These are phyloP conservation scores for Taphrina deformans DNA, from an alignment of 1,139 yeast species.

Conservation along the genomic window DNA sequence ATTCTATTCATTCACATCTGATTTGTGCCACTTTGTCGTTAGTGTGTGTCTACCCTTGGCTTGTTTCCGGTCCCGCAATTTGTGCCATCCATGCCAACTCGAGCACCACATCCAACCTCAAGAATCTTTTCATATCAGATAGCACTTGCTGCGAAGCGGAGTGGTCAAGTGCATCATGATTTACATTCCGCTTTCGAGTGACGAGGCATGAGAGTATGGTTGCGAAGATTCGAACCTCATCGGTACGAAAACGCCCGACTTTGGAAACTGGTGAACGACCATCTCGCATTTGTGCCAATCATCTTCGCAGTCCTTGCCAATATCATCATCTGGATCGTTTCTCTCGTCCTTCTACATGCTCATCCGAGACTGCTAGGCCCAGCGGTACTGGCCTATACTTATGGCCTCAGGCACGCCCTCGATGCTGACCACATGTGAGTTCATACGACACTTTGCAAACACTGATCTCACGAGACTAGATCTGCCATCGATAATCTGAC, in stretches of 20 bases:
- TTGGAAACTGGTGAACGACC: neutral
- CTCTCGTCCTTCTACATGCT: constrained; percentile 3
- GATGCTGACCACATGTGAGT: constrained; percentile 35
- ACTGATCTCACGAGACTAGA: neutral
- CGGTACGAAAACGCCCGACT: neutral
- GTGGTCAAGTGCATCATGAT: no score
- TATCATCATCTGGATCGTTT: constrained; percentile 28
- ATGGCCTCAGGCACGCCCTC: constrained; percentile 35
- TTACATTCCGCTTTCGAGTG: no score
- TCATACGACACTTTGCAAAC: neutral
- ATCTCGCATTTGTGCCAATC: constrained; percentile 26
- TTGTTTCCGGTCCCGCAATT: neutral
- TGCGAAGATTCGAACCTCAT: neutral
- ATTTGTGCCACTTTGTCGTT: neutral
- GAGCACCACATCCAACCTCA: neutral
- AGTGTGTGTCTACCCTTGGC: neutral
- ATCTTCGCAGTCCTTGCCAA: constrained; percentile 12
- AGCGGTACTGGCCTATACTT: constrained; percentile 28
- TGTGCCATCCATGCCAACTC: neutral
- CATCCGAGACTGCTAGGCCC: constrained; percentile 20
- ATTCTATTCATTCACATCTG: neutral
- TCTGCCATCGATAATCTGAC: constrained; percentile 36
- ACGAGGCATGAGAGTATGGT: neutral
- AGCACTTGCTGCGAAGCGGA: no score
- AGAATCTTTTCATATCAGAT: neutral